Percentiles rank a stretch among this genome's conserved stretches.
These are phyloP conservation scores for Microbotryomycetes sp. DNA, from an alignment of 1,284 basidiomycete genomes.

Conservation along the genomic window DNA sequence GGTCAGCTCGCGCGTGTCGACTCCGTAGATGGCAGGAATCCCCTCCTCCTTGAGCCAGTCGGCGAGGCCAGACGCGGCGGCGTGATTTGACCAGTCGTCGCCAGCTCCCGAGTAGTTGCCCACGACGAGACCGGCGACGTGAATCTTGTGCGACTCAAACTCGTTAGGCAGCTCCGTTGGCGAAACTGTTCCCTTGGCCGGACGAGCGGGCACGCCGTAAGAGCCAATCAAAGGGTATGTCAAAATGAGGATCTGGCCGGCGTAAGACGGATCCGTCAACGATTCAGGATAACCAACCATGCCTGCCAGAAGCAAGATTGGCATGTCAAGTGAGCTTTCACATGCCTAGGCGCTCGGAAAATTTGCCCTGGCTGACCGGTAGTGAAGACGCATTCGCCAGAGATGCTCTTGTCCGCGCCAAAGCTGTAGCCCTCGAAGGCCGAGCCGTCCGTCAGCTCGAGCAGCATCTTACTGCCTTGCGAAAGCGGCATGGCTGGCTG, in stretches of 20 bases:
- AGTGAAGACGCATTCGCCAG: slow-evolving; percentile 99
- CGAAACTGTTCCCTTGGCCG: slow-evolving; percentile 39
- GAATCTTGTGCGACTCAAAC: slow-evolving; percentile 93
- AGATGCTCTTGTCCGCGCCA: slow-evolving; percentile 83
- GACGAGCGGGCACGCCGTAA: slow-evolving; percentile 90
- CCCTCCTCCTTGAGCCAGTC: slow-evolving; percentile 93
- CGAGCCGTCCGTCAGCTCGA: slow-evolving; percentile 88
- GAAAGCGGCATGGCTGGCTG: not conserved
- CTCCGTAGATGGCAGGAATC: slow-evolving; percentile 89
- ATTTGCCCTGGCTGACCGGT: slow-evolving; percentile 60
- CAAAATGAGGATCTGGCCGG: slow-evolving; percentile 94
- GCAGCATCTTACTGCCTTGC: slow-evolving; percentile 48
- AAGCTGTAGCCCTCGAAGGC: slow-evolving; percentile 86
- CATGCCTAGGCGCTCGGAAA: no score
- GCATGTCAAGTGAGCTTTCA: no score
- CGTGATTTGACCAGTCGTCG: slow-evolving; percentile 89
- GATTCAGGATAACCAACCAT: slow-evolving; percentile 99
- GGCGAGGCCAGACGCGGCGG: slow-evolving; percentile 79
- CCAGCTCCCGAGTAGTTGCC: slow-evolving; percentile 70
- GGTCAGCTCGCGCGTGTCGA: slow-evolving; percentile 94
- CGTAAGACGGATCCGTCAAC: slow-evolving; percentile 96
- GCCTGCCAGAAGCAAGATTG: slow-evolving; percentile 49
- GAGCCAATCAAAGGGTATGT: slow-evolving; percentile 97
- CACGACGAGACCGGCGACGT: slow-evolving; percentile 84
- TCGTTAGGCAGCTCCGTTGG: slow-evolving; percentile 57